Percentiles rank a stretch among this genome's conserved stretches.
phyloP scores from a whole-genome alignment of 352 stramenopile genomes.

The Phytophthora pisi region DNA sequence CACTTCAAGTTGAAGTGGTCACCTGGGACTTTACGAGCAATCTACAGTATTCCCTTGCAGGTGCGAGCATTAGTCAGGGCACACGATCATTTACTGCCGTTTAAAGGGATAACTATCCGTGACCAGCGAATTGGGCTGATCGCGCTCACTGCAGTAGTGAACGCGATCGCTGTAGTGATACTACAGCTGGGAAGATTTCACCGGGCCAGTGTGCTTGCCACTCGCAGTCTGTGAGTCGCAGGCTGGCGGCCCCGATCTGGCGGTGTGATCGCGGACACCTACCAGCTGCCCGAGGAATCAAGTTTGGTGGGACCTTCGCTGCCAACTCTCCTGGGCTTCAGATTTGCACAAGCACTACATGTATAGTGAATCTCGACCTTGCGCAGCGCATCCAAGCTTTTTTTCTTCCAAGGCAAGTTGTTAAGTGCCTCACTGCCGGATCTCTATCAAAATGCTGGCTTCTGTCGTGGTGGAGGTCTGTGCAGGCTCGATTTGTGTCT shows the following conservation, averaged over 20 bases:
- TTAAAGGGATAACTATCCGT: too few species aligned
- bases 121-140: too few species aligned
- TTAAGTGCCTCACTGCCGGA: background rate
- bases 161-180: too few species aligned
- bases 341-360: background rate
- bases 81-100: too few species aligned
- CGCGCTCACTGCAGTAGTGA: too few species aligned
- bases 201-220: too few species aligned
- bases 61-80: background rate
- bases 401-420: background rate
- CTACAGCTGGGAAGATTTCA: too few species aligned
- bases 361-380: background rate
- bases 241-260: too few species aligned
- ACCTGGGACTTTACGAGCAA: background rate
- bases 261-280: background rate
- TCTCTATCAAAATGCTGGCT: background rate
- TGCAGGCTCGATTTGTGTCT: constrained; percentile 12
- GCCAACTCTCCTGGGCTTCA: constrained; percentile 4
- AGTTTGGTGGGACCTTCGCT: constrained; percentile 13
- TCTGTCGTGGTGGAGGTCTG: background rate
- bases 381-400: background rate
- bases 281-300: constrained; percentile 24
- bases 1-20: background rate
- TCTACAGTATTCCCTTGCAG: background rate
- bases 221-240: too few species aligned